These are phyloP conservation scores for Globisporangium ultimum DNA, from an alignment of 352 stramenopile species.

Conservation along the genomic window DNA sequence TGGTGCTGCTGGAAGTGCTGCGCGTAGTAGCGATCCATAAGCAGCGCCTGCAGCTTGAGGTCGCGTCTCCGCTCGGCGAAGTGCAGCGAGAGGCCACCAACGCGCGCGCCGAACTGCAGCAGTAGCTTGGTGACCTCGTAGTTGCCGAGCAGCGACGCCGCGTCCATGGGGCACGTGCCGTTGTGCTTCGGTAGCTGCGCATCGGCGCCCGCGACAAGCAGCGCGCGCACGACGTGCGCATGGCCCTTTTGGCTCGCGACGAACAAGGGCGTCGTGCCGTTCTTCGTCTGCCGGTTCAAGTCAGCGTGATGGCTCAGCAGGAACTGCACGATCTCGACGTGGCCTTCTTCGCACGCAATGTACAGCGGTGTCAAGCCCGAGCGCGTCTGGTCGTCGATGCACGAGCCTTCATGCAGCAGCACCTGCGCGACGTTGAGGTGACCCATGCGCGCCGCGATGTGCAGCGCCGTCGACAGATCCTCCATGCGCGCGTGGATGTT, in stretches of 20 bases:
- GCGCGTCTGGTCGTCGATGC: slow-evolving; percentile 68
- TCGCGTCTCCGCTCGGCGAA: slow-evolving; percentile 74
- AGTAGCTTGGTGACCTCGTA: slow-evolving; percentile 54
- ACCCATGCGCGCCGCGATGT: slow-evolving; percentile 81
- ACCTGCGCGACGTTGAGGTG: slow-evolving; percentile 47
- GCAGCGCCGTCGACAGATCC: slow-evolving; percentile 70
- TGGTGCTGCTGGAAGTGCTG: slow-evolving; percentile 34
- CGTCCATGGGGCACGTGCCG: slow-evolving; percentile 69
- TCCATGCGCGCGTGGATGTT: slow-evolving; percentile 69
- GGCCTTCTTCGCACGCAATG: slow-evolving; percentile 83
- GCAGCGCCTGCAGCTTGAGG: slow-evolving; percentile 47
- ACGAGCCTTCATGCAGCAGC: slow-evolving; percentile 47
- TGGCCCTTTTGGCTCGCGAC: slow-evolving; percentile 75
- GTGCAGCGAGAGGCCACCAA: slow-evolving; percentile 62
- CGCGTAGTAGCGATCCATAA: slow-evolving; percentile 62
- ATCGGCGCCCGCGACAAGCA: slow-evolving; percentile 55
- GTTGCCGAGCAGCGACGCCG: slow-evolving; percentile 62
- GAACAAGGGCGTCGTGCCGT: slow-evolving; percentile 70
- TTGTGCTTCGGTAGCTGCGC: slow-evolving; percentile 64
- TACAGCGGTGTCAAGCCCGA: slow-evolving; percentile 78
- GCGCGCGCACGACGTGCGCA: slow-evolving; percentile 39
- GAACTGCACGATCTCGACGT: slow-evolving; percentile 56
- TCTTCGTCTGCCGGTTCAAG: slow-evolving; percentile 41
- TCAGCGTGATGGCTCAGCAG: slow-evolving; percentile 35
- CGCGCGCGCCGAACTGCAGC: slow-evolving; percentile 60